Percentiles rank a stretch among this genome's conserved stretches.
These are phyloP conservation scores for Aureobasidium subglaciale DNA, from an alignment of 2,329 filamentous ascomycete species.

Conservation along the genomic window DNA sequence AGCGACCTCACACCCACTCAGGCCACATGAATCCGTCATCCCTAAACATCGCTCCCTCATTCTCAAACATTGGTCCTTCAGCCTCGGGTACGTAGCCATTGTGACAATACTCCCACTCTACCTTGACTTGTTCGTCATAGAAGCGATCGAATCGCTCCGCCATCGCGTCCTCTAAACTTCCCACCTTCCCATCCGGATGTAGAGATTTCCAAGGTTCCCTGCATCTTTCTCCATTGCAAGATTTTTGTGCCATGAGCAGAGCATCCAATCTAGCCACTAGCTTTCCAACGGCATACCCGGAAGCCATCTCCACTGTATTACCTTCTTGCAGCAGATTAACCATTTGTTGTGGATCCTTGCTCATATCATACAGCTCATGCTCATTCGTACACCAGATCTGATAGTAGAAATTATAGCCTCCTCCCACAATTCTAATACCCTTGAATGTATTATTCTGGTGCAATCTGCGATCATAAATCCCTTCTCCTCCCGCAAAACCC, in stretches of 20 bases:
- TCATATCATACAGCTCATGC: conserved; percentile 55
- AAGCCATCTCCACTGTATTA: neutral
- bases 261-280: conserved; percentile 24
- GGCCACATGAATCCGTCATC: conserved; percentile 2
- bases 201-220: conserved; percentile 26
- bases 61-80: conserved; percentile 14
- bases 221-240: conserved; percentile 27
- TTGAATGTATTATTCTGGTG: conserved; percentile 28
- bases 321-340: conserved; percentile 13
- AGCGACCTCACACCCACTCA: neutral
- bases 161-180: conserved; percentile 24
- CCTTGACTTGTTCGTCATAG: conserved; percentile 32
- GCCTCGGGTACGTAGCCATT: conserved; percentile 14
- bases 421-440: conserved; percentile 23
- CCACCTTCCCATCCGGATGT: conserved; percentile 25
- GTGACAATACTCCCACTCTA: conserved; percentile 33
- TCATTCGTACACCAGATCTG: conserved; percentile 64
- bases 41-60: neutral
- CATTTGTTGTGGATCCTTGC: conserved; percentile 17
- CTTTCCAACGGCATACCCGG: neutral
- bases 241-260: conserved; percentile 28
- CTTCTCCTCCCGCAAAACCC: conserved; percentile 31
- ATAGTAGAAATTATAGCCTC: conserved; percentile 55
- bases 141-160: conserved; percentile 25
- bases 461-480: conserved; percentile 23